These are phyloP conservation scores for Bruguiera sexangula DNA, from an alignment of 345 rosid species.

Conservation along the genomic window DNA sequence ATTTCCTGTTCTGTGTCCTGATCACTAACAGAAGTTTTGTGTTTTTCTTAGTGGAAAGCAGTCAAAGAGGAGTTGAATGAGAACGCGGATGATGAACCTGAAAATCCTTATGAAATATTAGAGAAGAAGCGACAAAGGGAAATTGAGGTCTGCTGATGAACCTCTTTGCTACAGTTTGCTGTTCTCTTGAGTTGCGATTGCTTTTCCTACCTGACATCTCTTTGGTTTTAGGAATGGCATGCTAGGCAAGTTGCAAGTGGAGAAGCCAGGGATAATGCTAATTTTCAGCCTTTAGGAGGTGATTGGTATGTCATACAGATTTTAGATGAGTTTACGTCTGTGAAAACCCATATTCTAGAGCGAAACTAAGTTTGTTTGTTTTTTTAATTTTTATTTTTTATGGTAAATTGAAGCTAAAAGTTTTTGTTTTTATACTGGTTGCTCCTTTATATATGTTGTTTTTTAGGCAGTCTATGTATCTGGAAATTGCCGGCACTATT, in stretches of 20 bases:
- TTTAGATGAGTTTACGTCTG: not conserved
- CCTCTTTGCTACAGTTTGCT: not conserved
- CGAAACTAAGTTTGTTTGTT: no score
- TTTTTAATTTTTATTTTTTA: no score
- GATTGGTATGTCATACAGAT: slow-evolving; percentile 59
- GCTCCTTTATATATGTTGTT: not conserved
- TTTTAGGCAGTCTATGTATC: no score
- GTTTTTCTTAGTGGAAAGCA: slow-evolving; percentile 79
- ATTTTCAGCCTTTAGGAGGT: slow-evolving; percentile 94
- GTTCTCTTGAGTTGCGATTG: not conserved
- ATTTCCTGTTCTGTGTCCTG: not conserved
- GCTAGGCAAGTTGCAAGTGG: slow-evolving; percentile 85
- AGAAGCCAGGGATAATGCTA: slow-evolving; percentile 90
- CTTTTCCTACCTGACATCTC: slow-evolving; percentile 8
- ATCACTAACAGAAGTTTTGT: not conserved
- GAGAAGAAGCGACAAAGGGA: slow-evolving; percentile 80
- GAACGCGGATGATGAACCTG: slow-evolving; percentile 72
- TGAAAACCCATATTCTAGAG: no score
- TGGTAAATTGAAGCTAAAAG: no score
- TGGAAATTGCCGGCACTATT: no score
- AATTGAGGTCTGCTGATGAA: slow-evolving; percentile 51
- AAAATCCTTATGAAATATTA: slow-evolving; percentile 52
- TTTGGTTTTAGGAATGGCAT: slow-evolving; percentile 66
- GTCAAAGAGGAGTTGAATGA: slow-evolving; percentile 91
- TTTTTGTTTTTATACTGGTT: not conserved